Conservation (phyloP, 2,329 filamentous ascomycete genomes). For the Bipolaris victoriae region DNA sequence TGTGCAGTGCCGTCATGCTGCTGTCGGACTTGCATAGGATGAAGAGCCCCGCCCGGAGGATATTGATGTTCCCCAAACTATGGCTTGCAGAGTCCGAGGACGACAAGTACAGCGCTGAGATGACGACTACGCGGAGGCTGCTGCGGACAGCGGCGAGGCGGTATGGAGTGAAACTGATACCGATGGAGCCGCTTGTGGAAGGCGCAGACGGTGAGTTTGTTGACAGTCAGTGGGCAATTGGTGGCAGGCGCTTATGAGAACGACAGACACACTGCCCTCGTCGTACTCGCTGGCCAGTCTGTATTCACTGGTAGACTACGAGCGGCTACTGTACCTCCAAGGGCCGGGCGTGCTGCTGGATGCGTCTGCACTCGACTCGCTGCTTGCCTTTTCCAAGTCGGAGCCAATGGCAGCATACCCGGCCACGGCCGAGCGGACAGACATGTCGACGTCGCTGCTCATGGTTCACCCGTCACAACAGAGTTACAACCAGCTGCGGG, state of each 20-base stretch:
- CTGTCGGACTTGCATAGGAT: slow-evolving; percentile 54
- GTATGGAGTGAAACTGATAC: slow-evolving; percentile 54
- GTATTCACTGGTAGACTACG: slow-evolving; percentile 53
- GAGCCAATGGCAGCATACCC: slow-evolving; percentile 46
- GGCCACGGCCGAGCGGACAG: slow-evolving; percentile 36
- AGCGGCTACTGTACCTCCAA: slow-evolving; percentile 54
- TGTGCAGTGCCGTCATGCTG: slow-evolving; percentile 59
- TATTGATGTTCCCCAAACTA: slow-evolving; percentile 54
- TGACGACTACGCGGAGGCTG: slow-evolving; percentile 53
- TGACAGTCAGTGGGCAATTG: not conserved
- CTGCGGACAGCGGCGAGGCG: slow-evolving; percentile 54
- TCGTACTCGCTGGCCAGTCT: slow-evolving; percentile 55
- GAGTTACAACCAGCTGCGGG: slow-evolving; percentile 40
- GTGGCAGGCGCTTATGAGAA: slow-evolving; percentile 10
- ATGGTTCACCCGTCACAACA: slow-evolving; percentile 46
- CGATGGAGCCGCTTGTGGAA: slow-evolving; percentile 50
- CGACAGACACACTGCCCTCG: slow-evolving; percentile 37
- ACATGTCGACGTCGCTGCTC: slow-evolving; percentile 47
- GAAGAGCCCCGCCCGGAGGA: slow-evolving; percentile 53
- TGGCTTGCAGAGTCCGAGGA: slow-evolving; percentile 47
- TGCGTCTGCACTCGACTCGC: slow-evolving; percentile 53
- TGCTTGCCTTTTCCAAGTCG: slow-evolving; percentile 50
- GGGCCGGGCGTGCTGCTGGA: slow-evolving; percentile 55
- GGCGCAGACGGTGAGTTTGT: slow-evolving; percentile 37
- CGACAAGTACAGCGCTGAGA: slow-evolving; percentile 49